These are phyloP conservation scores for Saccharomycopsis sp. DNA, from an alignment of 805 yeast genomes.

Conservation along the genomic window DNA sequence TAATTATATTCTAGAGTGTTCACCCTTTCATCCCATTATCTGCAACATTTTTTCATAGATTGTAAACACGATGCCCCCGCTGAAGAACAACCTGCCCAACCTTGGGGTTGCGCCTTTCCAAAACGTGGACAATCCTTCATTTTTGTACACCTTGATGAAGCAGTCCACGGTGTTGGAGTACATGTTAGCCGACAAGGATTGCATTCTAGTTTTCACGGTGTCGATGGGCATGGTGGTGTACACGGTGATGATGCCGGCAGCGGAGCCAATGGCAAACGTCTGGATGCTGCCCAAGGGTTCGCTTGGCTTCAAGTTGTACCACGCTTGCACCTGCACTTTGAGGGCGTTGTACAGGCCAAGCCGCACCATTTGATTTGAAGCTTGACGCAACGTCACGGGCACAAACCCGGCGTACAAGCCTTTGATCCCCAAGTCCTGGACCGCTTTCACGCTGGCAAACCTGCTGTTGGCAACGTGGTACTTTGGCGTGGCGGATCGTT, in stretches of 20 bases:
- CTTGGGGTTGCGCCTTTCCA: conserved; percentile 99
- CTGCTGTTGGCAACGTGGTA: conserved; percentile 60
- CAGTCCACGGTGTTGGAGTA: conserved; percentile 77
- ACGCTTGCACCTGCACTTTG: conserved; percentile 67
- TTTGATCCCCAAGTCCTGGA: conserved; percentile 68
- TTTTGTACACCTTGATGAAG: conserved; percentile 65
- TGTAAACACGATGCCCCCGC: conserved; percentile 97
- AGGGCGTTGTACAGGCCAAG: conserved; percentile 87
- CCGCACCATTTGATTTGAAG: conserved; percentile 90
- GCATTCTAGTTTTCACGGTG: conserved; percentile 96
- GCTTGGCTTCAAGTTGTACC: conserved; percentile 53
- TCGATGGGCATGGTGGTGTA: conserved; percentile 94
- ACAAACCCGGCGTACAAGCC: conserved; percentile 85
- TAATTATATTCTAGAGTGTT: no score
- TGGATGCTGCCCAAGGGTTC: conserved; percentile 69
- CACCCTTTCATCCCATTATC: conserved; percentile 33
- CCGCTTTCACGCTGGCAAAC: conserved; percentile 54
- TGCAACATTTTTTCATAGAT: conserved; percentile 85
- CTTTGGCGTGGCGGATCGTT: conserved; percentile 63
- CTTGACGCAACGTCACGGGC: conserved; percentile 93
- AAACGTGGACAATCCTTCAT: conserved; percentile 84
- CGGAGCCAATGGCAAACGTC: conserved; percentile 84
- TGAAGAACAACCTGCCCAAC: conserved; percentile 78
- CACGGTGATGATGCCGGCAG: conserved; percentile 84
- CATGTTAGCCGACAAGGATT: conserved; percentile 69